phyloP scores from a whole-genome alignment of 441 rosid genomes.

The Metrosideros polymorpha region DNA sequence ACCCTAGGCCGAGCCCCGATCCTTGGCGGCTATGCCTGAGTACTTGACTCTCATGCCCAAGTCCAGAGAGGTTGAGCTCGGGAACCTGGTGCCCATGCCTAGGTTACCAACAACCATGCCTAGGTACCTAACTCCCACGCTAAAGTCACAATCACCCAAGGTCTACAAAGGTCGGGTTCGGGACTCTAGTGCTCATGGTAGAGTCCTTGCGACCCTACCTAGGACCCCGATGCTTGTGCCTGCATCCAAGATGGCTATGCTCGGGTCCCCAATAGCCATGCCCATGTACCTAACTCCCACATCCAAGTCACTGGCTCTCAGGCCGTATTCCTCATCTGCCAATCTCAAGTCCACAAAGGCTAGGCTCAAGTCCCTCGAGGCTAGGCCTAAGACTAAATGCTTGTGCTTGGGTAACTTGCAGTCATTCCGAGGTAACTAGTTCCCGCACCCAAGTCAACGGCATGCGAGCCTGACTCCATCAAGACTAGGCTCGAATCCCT shows the following conservation, averaged over 20 bases:
- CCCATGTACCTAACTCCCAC: accelerated
- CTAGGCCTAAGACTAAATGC: accelerated
- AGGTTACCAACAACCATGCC: not conserved
- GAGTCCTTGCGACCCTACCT: not conserved
- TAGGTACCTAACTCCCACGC: not conserved
- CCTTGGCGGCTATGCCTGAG: not conserved
- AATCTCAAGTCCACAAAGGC: not conserved
- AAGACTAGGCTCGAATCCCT: not conserved
- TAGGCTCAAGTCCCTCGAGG: not conserved
- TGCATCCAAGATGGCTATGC: accelerated
- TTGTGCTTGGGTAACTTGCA: accelerated
- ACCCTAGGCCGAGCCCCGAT: not conserved
- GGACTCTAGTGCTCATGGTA: not conserved
- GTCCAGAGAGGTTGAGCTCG: not conserved
- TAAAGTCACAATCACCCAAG: not conserved
- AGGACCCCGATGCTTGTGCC: not conserved
- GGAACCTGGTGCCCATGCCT: not conserved
- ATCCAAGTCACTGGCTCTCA: not conserved
- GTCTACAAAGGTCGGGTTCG: not conserved
- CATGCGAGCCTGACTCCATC: not conserved
- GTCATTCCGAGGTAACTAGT: not conserved
- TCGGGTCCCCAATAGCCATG: not conserved
- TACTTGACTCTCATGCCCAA: accelerated
- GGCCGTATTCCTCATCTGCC: accelerated
- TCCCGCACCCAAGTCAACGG: not conserved